phyloP scores from a whole-genome alignment of 495 filamentous ascomycete genomes.

The Hypoxylon intermedium region DNA sequence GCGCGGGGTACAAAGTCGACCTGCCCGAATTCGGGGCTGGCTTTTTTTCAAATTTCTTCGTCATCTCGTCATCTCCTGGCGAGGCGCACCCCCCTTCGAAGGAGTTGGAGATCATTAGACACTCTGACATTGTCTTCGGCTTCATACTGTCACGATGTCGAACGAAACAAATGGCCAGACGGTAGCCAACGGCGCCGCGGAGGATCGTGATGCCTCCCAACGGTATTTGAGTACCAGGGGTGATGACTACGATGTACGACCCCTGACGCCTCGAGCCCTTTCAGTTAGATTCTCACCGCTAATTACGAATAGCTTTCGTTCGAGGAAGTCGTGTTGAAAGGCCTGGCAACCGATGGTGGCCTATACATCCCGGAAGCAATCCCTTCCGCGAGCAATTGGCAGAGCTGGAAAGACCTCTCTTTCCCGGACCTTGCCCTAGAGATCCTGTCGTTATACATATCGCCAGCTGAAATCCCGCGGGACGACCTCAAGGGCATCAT shows the following conservation, averaged over 20 bases:
- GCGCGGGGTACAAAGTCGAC: conserved; percentile 31
- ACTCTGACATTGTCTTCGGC: neutral
- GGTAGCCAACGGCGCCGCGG: conserved; percentile 5
- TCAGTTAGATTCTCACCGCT: neutral
- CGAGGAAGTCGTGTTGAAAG: conserved; percentile 88
- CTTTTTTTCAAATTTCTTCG: conserved; percentile 22
- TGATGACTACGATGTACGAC: conserved; percentile 75
- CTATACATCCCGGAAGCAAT: conserved; percentile 89
- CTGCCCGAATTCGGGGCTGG: conserved; percentile 30
- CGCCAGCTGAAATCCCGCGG: conserved; percentile 77
- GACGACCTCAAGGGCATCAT: conserved; percentile 83
- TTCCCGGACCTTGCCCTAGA: conserved; percentile 81
- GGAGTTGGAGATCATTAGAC: conserved; percentile 27
- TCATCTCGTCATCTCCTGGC: conserved; percentile 20
- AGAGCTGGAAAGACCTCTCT: conserved; percentile 74
- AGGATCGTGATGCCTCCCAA: conserved; percentile 69
- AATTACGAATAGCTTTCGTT: conserved; percentile 75
- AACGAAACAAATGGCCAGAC: conserved; percentile 32
- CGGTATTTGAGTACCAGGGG: conserved; percentile 82
- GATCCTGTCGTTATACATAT: conserved; percentile 82
- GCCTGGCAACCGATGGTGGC: conserved; percentile 85
- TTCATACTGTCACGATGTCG: conserved; percentile 21
- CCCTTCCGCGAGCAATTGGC: conserved; percentile 69
- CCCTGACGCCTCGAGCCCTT: conserved; percentile 6
- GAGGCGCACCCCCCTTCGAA: conserved; percentile 16